These are phyloP conservation scores for Hygrocybe coccinea DNA, from an alignment of 768 basidiomycete species.

Conservation along the genomic window DNA sequence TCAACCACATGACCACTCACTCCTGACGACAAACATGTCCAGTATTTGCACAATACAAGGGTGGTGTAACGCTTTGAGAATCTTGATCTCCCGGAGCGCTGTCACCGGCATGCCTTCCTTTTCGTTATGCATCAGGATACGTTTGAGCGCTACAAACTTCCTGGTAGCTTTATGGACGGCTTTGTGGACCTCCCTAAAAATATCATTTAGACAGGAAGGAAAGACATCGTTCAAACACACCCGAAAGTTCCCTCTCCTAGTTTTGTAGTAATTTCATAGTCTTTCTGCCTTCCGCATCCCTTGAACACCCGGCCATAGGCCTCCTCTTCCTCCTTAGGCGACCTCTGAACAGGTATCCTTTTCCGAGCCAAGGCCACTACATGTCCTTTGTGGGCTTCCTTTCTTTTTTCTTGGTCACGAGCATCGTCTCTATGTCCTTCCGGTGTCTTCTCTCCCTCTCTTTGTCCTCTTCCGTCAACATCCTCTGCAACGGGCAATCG, in stretches of 20 bases:
- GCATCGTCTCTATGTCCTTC: background rate
- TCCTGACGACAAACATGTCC: constrained; percentile 88
- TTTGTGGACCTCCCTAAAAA: constrained; percentile 80
- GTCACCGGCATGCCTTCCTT: constrained; percentile 97
- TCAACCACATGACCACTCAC: constrained; percentile 37
- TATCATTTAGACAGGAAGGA: background rate
- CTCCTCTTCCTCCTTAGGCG: constrained; percentile 58
- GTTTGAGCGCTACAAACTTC: constrained; percentile 77
- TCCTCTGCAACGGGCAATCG: constrained; percentile 16
- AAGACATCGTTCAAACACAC: constrained; percentile 41
- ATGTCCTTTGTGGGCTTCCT: constrained; percentile 21
- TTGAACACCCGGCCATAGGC: constrained; percentile 65
- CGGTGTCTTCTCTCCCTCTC: background rate
- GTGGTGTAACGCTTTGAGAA: constrained; percentile 85
- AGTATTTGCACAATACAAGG: constrained; percentile 80
- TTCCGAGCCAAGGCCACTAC: constrained; percentile 27
- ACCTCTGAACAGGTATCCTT: constrained; percentile 44
- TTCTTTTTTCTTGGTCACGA: constrained; percentile 19
- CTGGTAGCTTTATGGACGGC: constrained; percentile 63
- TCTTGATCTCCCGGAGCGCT: constrained; percentile 94
- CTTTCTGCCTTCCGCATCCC: constrained; percentile 65
- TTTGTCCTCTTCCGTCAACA: constrained; percentile 7
- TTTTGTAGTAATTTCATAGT: constrained; percentile 81
- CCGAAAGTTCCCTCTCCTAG: constrained; percentile 97
- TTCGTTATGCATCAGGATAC: constrained; percentile 94